Conservation (phyloP, 2,329 filamentous ascomycete species). For the Pseudopithomyces maydicus region DNA sequence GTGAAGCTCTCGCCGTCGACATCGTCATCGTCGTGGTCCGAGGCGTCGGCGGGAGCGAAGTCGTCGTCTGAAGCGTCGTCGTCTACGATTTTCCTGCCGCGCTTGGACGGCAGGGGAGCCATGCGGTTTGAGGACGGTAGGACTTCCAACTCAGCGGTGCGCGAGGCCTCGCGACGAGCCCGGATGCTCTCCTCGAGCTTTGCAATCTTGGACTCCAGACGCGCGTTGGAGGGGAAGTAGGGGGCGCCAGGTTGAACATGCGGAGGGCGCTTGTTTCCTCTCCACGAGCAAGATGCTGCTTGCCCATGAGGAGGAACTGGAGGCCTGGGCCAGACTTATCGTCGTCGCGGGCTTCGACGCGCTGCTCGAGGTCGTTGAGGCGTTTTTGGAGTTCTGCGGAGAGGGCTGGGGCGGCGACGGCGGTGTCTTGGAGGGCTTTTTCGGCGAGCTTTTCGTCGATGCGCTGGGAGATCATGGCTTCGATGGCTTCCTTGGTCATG, state of each 20-base stretch:
- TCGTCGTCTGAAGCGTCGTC: slow-evolving; percentile 49
- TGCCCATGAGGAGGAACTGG: slow-evolving; percentile 85
- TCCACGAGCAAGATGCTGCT: slow-evolving; percentile 84
- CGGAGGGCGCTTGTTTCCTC: slow-evolving; percentile 78
- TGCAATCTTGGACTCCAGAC: slow-evolving; percentile 65
- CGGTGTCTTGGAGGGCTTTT: slow-evolving; percentile 65
- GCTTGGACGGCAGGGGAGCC: slow-evolving; percentile 36
- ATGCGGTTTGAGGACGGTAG: slow-evolving; percentile 39
- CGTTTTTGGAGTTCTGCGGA: slow-evolving; percentile 80
- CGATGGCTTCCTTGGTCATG: slow-evolving; percentile 71
- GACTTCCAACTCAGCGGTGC: slow-evolving; percentile 6
- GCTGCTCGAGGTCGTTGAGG: slow-evolving; percentile 81
- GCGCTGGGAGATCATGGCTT: slow-evolving; percentile 90
- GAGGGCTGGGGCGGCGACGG: slow-evolving; percentile 56
- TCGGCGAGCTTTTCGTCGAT: slow-evolving; percentile 86
- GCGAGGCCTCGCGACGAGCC: slow-evolving; percentile 41
- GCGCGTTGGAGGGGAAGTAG: slow-evolving; percentile 84
- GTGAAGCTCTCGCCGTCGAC: slow-evolving; percentile 46
- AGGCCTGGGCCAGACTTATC: slow-evolving; percentile 81
- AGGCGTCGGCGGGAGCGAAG: slow-evolving; percentile 41
- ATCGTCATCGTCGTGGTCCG: slow-evolving; percentile 46
- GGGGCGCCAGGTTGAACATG: slow-evolving; percentile 84
- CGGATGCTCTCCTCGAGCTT: slow-evolving; percentile 58
- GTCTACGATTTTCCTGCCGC: slow-evolving; percentile 21
- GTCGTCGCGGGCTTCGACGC: slow-evolving; percentile 73